Evolutionary conservation across 176 grass and related monocot species (phyloP), one percentile per base, ranked within the genome.

Genomic region (Sorghum bicolor): DNA sequence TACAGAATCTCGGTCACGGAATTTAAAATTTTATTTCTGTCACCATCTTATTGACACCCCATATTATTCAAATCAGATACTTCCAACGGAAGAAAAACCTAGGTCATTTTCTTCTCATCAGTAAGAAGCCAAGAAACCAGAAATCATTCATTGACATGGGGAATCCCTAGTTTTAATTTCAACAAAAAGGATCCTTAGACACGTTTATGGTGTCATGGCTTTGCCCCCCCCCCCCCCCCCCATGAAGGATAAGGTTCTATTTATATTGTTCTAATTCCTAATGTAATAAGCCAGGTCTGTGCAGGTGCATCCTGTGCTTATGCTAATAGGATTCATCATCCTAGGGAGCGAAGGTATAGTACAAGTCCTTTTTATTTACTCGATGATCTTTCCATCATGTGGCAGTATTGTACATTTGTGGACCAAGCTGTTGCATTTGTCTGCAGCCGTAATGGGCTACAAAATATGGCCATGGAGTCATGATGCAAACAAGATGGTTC

Each of bases 291-390:
- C 41, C 79, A 32, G 22, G n/a, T 13, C 22, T 76, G 22, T 77
- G 74, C 74, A 96, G 91, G 87, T 94, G 33, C 96, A 99, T 86
- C 96, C 96, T 67, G 91, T 99, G 44, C 74, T 94, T 41, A 96
- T 96, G 96, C 22, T 92, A 48, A 92, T 99, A 24, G 91, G 96
- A 57, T 85, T 99, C 67, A 94, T 99, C 82, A 63, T 94, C 80
- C 58, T 92, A 66, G 93, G 89, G 60, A 83, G 93, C 40, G 93
- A 94, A 99, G 96, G 91, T 94, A 80, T 25, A 87, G 33, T 37
- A 53, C 33, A 17, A 0, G 40, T 6, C 2, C 32, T 5, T 39
- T 48, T 77, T 77, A 26, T 66, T 79, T 70, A 36, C 16, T 66
- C 41, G 36, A 43, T 75, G 36, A 5, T 68, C 58, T 82, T 69